Conservation (phyloP, 345 rosid species). For the Sisymbrium altissimum region DNA sequence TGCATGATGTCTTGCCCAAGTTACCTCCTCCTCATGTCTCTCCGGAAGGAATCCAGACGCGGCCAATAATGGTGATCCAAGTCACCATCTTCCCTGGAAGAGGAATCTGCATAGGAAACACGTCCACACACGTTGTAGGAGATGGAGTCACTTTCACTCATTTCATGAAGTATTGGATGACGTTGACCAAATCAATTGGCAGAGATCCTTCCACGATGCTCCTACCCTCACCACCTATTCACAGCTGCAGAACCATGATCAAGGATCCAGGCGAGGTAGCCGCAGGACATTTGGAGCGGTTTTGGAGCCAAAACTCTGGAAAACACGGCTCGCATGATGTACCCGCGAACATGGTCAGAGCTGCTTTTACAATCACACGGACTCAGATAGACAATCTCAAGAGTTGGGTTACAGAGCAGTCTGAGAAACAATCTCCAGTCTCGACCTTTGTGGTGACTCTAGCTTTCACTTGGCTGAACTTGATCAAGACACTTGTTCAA, state of each 20-base stretch:
- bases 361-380: slow-evolving; percentile 31
- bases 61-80: slow-evolving; percentile 26
- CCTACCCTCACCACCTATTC: slow-evolving; percentile 13
- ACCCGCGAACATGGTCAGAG: slow-evolving; percentile 28
- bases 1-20: slow-evolving; percentile 31
- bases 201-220: neutral
- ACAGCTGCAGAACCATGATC: slow-evolving; percentile 29
- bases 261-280: slow-evolving; percentile 35
- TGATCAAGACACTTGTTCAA: slow-evolving; percentile 25
- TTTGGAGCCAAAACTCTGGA: slow-evolving; percentile 16
- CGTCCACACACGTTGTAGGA: slow-evolving; percentile 20
- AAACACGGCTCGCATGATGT: neutral
- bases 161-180: slow-evolving; percentile 41
- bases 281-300: slow-evolving; percentile 21
- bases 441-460: slow-evolving; percentile 38
- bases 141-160: slow-evolving; percentile 36
- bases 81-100: slow-evolving; percentile 36
- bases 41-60: slow-evolving; percentile 4
- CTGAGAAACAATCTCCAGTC: neutral
- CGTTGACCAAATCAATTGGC: slow-evolving; percentile 17
- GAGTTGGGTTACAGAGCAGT: slow-evolving; percentile 14
- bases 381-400: slow-evolving; percentile 33
- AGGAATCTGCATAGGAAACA: slow-evolving; percentile 40
- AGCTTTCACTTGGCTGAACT: slow-evolving; percentile 38
- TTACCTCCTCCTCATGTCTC: slow-evolving; percentile 17